Evolutionary conservation across 2,329 filamentous ascomycete genomes (phyloP).

Genomic region (Microcyclosporella mali): DNA sequence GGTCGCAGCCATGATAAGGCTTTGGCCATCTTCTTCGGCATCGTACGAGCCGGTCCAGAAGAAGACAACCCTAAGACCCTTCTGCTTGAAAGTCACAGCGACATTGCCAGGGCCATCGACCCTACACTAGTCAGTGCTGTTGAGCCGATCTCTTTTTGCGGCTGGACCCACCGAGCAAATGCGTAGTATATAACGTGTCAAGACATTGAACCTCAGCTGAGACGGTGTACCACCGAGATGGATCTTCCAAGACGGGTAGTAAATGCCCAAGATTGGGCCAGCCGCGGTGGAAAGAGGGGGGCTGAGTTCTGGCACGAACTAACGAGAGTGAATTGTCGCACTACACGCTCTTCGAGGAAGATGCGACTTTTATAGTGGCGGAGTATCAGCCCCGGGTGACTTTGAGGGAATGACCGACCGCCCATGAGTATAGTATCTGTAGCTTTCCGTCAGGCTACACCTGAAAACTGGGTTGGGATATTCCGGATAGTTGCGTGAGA

Average conservation of each 20-base stretch:
- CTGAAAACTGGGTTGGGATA: no score
- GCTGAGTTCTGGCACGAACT: no score
- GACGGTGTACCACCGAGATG: conserved; percentile 1
- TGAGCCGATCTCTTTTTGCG: background rate
- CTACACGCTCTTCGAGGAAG: no score
- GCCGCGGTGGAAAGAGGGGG: no score
- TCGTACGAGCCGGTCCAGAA: conserved; percentile 1
- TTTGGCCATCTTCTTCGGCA: background rate
- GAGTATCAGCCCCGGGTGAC: no score
- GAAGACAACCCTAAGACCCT: background rate
- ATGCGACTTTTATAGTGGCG: no score
- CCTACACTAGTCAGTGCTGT: background rate
- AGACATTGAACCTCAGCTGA: background rate
- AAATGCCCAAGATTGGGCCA: background rate
- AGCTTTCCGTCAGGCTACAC: no score
- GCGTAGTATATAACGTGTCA: conserved; percentile 4
- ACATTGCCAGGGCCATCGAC: background rate
- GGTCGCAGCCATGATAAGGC: background rate
- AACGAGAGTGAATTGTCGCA: no score
- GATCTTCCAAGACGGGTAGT: conserved; percentile 5
- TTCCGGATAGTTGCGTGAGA: no score
- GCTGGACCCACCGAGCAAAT: conserved; percentile 1
- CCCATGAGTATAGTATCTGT: no score
- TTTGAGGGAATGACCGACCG: no score
- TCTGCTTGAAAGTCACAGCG: background rate